Evolutionary conservation across 176 grass and related monocot species (phyloP).

Genomic region (Triticum dicoccoides): DNA sequence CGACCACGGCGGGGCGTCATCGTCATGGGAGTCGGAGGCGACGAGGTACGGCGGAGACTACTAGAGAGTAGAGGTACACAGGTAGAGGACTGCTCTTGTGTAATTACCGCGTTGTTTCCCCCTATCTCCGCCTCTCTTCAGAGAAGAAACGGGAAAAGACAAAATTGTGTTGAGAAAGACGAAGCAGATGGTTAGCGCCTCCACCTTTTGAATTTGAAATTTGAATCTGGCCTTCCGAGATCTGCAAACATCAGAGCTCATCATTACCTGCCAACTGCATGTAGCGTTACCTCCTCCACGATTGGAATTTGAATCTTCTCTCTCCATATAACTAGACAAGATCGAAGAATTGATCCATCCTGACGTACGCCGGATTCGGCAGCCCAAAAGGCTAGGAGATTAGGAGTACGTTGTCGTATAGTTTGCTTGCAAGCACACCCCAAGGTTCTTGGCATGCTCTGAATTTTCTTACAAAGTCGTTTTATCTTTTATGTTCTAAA

Average conservation of each 20-base stretch:
- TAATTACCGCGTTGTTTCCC: constrained; percentile 20
- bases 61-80: not conserved
- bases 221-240: not conserved
- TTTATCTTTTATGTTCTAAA: not conserved
- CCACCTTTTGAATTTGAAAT: constrained; percentile 6
- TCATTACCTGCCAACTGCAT: not conserved
- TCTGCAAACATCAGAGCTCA: not conserved
- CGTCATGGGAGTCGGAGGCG: not conserved
- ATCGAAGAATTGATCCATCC: too few relatives aligned
- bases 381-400: not conserved
- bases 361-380: too few relatives aligned
- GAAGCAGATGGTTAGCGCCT: not conserved
- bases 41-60: not conserved
- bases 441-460: not conserved
- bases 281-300: not conserved
- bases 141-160: constrained; percentile 26
- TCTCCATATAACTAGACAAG: too few relatives aligned
- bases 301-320: not conserved
- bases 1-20: not conserved
- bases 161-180: constrained; percentile 16
- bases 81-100: not conserved
- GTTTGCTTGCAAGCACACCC: not conserved
- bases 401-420: not conserved
- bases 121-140: not conserved
- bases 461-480: too few relatives aligned